Base-by-base conservation (phyloP, 306 rosid species). In the Gillenia trifoliata region DNA sequence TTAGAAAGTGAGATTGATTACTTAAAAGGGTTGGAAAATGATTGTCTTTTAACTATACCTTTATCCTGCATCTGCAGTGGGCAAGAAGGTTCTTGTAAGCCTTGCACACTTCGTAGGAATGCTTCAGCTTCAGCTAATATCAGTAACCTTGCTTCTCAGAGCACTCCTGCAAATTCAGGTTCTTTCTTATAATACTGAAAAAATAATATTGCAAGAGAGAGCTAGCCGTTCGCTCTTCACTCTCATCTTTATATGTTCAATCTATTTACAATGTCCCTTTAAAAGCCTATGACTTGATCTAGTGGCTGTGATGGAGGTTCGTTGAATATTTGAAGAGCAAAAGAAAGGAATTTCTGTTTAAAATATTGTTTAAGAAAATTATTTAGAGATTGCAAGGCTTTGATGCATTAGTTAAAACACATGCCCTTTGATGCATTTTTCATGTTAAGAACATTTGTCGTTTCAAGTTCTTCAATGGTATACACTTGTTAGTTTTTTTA, bases 111-210 rank as follows among this genome's bases (percentile, higher is more conserved):
- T 52, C 90, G 96, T 22, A 88, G 97, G 83, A 89, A 92, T 72
- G 93, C 97, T 76, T 86, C 96, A 73, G 90, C 97, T 38, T 65
- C 97, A 3, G 89, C 96, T 75, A 92, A 92, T 83, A 95, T 95
- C 20, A 86, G 85, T 41, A 73, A 72, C 83, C 93, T 92, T 73
- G 74, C 81, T 65, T 64, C 56, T 15, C 95, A 89, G 68, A 72
- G 83, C 81, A 66, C 80, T 73, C 64, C 80, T 28, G 69, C 85
- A 65, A 92, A 80, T 79, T 43, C 87, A 79, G 98, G 99, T 92
- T 70, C 61, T 23, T 54, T 47, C 47, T 41, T 47, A 60, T 8
- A 3, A 29, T 40, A 40, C 54, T n/a, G 31, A 4, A 55, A 8
- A 36, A 16, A 36, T 4, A 56, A 23, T 59, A 43, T 54, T 31